Base-by-base conservation (phyloP, 2,329 filamentous ascomycete species). In the Aspergillus bombycis region DNA sequence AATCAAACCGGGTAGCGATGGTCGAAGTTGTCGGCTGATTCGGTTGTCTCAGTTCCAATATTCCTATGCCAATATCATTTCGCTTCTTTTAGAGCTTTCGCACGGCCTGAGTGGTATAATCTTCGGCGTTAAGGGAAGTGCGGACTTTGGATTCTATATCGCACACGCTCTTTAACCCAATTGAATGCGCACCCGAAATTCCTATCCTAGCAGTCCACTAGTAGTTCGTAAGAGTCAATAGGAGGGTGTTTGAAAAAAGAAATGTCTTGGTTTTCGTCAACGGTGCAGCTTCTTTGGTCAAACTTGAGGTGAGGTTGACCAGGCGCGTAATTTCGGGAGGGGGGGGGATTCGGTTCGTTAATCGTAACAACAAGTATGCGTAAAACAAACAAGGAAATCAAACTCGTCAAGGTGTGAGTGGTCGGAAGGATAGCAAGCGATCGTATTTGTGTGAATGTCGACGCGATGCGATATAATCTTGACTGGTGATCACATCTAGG, bases 331-430 rank as follows among this genome's bases (percentile, higher is more conserved):
- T 28, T 52, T 16, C 34, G 26, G 26, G n/a, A n/a, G 34, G 48
- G 58, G 56, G 50, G 59, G 41, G 56, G 26, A 16, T 55, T 41
- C 63, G 28, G 57, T 57, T 71, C 69, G 69, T 71, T 59, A 71
- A 58, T 70, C 68, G 68, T 71, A 67, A 69, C 60, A 62, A 66
- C 60, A 62, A 66, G 43, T 57, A 58, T n/a, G 38, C 59, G 59
- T 62, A 62, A 57, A 64, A 58, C 60, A 56, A 69, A 65, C 67
- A 65, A 67, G 58, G 63, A 67, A 65, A 67, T 48, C 54, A 57
- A 63, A 52, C 45, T 65, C 68, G 68, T 70, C 67, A 62, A 67
- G 66, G 65, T 70, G 65, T 68, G 66, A 70, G 63, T 68, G 70
- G 65, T 67, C 64, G 65, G 66, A 65, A 50, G 57, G 57, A 45